Evolutionary conservation across 441 rosid species (phyloP), one percentile per base, ranked within the genome.

Genomic region (Codiaeum variegatum): DNA sequence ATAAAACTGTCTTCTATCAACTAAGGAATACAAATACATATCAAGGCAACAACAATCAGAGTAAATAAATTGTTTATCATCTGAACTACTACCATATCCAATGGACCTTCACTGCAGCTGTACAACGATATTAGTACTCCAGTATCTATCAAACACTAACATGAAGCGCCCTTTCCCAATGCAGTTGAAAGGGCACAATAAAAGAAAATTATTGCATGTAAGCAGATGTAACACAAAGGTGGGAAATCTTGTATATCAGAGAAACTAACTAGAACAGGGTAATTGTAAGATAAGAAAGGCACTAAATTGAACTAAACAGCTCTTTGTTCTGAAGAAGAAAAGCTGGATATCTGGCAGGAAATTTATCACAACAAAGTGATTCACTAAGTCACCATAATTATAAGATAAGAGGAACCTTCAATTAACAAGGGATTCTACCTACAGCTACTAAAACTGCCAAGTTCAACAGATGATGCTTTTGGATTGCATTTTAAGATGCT

Each of bases 241-340:
- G 36, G 38, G 5, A 31, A 18, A 44, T 16, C 77, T 34, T 31
- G 60, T 67, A 46, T 56, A 74, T 26, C 55, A 60, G 8, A 61
- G 73, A n/a, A n/a, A 40, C 68, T n/a, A 60, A 16, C 32, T 36
- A 34, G 72, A n/a, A 19, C 32, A 40, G n/a, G n/a, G 58, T 28
- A 55, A 56, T 38, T 56, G 16, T 23, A 16, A 46, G 13, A 32
- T 5, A 66, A 67, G 36, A 23, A 36, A 62, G 47, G 42, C 59
- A 18, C 51, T 23, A 3, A 42, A 44, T 24, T 18, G 38, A 21
- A 28, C 63, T 18, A 32, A 13, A 23, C 19, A 15, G 29, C 24
- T 55, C 5, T 24, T 24, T 4, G 10, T 56, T 11, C 8, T 15
- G 4, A 13, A 31, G 5, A 10, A 65, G 10, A 19, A 24, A 32